A percentile compares a stretch with the other conserved stretches of the same genome.
phyloP scores from a whole-genome alignment of 1,284 basidiomycete species.

The Ganoderma sp. region DNA sequence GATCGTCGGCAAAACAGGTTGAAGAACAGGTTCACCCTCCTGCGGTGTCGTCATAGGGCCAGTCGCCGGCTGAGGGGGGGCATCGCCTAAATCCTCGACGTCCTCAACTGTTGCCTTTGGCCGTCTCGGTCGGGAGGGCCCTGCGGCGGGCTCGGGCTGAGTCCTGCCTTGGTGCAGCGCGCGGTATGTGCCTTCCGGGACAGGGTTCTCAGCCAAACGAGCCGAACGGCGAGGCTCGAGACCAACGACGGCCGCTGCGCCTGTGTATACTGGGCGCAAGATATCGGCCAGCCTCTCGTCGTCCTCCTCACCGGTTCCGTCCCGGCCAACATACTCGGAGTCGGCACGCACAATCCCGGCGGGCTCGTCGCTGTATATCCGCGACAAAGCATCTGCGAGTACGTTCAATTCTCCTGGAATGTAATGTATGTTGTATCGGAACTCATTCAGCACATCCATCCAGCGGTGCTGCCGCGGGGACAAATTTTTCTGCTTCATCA shows the following conservation, averaged over 20 bases:
- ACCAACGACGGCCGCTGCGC: background rate
- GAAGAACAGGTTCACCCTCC: background rate
- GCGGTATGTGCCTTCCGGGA: background rate
- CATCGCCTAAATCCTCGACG: background rate
- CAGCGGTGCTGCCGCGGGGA: background rate
- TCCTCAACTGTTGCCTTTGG: background rate
- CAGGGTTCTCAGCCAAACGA: background rate
- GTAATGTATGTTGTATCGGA: background rate
- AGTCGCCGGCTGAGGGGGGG: background rate
- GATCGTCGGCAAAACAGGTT: background rate
- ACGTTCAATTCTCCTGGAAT: background rate
- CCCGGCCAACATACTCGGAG: background rate
- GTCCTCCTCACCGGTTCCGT: background rate
- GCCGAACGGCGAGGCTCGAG: background rate
- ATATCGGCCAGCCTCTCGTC: background rate
- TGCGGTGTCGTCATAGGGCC: too few species aligned
- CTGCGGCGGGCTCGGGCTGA: background rate
- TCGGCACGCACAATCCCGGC: background rate
- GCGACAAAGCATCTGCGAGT: background rate
- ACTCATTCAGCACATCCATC: background rate
- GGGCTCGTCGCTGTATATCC: background rate
- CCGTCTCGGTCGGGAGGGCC: background rate
- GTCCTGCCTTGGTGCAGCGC: background rate
- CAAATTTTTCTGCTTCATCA: background rate
- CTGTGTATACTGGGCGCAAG: background rate